These are phyloP conservation scores for Gossypium schwendimanii DNA, from an alignment of 441 rosid species.

Conservation along the genomic window DNA sequence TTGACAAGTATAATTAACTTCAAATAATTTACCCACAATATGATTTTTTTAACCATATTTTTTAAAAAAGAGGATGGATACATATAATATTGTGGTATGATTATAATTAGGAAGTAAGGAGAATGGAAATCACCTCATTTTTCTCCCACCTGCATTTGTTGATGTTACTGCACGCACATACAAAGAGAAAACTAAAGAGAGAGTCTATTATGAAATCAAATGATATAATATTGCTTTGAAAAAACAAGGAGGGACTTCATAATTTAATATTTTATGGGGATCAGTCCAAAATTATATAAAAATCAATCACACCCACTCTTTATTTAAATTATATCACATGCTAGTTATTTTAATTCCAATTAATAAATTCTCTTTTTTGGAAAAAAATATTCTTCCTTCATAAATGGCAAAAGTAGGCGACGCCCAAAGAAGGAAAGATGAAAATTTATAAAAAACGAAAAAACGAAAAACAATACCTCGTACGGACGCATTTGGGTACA, in stretches of 20 bases:
- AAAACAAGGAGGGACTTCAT: neutral
- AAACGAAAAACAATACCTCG: neutral
- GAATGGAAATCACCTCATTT: neutral
- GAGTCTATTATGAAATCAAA: too few species aligned
- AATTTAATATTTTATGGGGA: neutral
- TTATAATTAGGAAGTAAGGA: neutral
- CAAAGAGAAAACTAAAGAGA: too few species aligned
- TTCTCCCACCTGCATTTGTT: neutral
- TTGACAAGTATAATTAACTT: neutral
- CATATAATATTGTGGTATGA: neutral
- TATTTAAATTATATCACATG: neutral
- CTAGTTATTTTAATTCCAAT: neutral
- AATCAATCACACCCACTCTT: neutral
- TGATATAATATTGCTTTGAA: neutral
- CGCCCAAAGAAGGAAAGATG: constrained; percentile 1
- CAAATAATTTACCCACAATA: neutral
- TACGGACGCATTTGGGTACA: neutral
- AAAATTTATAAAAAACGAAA: too few species aligned
- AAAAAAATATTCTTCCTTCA: neutral
- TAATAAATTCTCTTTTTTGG: too few species aligned
- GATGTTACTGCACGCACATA: neutral
- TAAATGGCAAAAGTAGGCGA: constrained; percentile 10
- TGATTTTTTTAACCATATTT: neutral
- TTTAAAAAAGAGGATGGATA: neutral
- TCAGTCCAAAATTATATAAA: neutral